Evolutionary conservation across 2,329 filamentous ascomycete genomes (phyloP), one percentile per base, ranked within the genome.

Genomic region (Westerdykella ornata): DNA sequence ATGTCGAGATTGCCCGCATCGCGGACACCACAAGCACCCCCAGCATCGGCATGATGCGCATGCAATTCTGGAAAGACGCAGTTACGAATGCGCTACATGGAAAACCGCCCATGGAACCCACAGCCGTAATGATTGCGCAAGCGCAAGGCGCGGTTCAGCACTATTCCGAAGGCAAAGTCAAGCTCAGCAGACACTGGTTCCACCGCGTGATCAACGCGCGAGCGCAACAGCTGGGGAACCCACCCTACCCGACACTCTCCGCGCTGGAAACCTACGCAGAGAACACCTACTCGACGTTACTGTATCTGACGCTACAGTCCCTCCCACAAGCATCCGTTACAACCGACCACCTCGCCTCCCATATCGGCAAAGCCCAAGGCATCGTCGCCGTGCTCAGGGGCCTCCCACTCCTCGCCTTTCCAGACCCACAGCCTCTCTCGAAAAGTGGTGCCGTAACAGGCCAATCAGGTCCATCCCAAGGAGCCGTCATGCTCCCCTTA

Each of bases 11-110:
- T 45, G 86, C 90, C 34, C 80, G 86, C 43, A 84, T 97, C 47
- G 88, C 92, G 43, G 90, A 97, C 67, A 81, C 85, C 11, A 89
- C 92, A 15, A 92, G 86, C 35, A 92, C 85, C 46, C 80, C 85
- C n/a, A 84, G 83, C 3, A 85, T 97, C 46, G 90, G 88, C 37
- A 75, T 82, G 39, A 81, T 97, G 75, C 88, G 92, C 49, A 83
- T 95, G 67, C 87, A 95, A 65, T 97, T 97, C 72, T 97, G 92
- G 86, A 80, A 86, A 37, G 89, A 97, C 54, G 81, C 86, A 4
- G 72, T 98, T 38, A 77, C 83, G 40, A 82, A 83, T 46, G 84
- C 86, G 1, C 84, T 96, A 45, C 75, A 83, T 1, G 85, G 84
- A 22, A 72, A 74, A 0, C 89, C 92, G 1, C 88, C 89, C 1